Evolutionary conservation across 129 eudicot genomes (phyloP), one percentile per base, ranked within the genome.

Genomic region (Helianthus tuberosus): DNA sequence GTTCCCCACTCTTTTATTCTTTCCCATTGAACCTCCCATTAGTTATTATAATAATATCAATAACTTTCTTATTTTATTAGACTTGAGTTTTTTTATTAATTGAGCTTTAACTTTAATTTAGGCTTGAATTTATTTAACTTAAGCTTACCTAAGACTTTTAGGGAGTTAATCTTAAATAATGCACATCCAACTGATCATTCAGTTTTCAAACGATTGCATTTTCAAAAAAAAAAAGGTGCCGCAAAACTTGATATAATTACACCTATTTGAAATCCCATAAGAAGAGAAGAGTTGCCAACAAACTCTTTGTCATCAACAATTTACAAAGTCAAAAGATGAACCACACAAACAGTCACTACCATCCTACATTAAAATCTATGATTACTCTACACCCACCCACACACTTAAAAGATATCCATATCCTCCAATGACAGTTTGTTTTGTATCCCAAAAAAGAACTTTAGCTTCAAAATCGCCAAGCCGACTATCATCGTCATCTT

Each of bases 201-300:
- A 23, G 39, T 32, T 27, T 27, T 7, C 25, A 68, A 13, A 68
- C 25, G 16, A 27, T 3, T 60, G 17, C 43, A 3, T 8, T 27
- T 5, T 35, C 10, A 15, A 55, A 55, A 41, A 55, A 55, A 1
- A 12, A 20, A 17, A 43, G 36, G 36, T 59, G 15, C 47, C n/a
- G 11, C 77, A 73, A 73, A 73, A 59, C 59, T 73, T 73, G 59
- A 23, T 58, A 71, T n/a, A 27, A 73, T 60, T 44, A 73, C 62
- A 60, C 69, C 77, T 46, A 60, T 57, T 72, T 72, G n/a, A 60
- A 60, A 60, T 29, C 44, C 41, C 14, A 51, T n/a, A n/a, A 59
- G 5, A 58, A 58, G 15, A 20, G 13, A 11, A 55, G 14, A 7
- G 38, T 32, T 0, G 66, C 1, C 15, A 51, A 8, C 14, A 14